A percentile compares a stretch with the other conserved stretches of the same genome.
Conservation (phyloP, 2,329 filamentous ascomycete species). For the Ophiocordyceps unilateralis region DNA sequence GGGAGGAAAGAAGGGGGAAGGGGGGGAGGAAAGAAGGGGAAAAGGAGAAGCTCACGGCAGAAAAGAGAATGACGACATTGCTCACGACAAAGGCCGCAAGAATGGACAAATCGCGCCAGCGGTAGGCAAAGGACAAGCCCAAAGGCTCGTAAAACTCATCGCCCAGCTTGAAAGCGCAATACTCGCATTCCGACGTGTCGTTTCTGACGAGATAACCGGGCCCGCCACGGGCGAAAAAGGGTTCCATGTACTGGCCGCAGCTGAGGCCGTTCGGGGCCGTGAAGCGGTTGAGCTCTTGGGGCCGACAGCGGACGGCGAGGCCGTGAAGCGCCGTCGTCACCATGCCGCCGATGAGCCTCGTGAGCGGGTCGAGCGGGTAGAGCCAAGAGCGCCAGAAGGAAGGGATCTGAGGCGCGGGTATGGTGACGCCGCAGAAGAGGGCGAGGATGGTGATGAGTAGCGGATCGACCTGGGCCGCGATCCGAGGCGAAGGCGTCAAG, state of each 20-base stretch:
- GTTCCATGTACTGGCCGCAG: slow-evolving; percentile 59
- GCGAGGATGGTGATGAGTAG: slow-evolving; percentile 70
- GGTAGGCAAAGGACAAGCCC: slow-evolving; percentile 44
- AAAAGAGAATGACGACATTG: slow-evolving; percentile 48
- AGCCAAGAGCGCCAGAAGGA: slow-evolving; percentile 66
- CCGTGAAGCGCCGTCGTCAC: slow-evolving; percentile 61
- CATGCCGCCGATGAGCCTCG: slow-evolving; percentile 63
- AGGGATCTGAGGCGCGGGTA: slow-evolving; percentile 62
- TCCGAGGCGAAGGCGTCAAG: slow-evolving; percentile 61
- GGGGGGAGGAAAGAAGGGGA: too few relatives aligned
- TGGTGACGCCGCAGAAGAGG: slow-evolving; percentile 76
- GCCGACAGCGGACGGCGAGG: slow-evolving; percentile 41
- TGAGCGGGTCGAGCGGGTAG: slow-evolving; percentile 72
- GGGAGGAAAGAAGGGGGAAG: background rate
- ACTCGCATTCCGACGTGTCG: slow-evolving; percentile 50
- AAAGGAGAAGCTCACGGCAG: slow-evolving; percentile 26
- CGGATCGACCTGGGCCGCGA: slow-evolving; percentile 65
- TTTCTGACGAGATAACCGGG: slow-evolving; percentile 55
- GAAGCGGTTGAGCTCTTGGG: slow-evolving; percentile 50
- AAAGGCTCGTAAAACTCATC: slow-evolving; percentile 64
- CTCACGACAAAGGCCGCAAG: slow-evolving; percentile 58
- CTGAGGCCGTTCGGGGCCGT: slow-evolving; percentile 44
- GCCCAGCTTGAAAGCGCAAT: slow-evolving; percentile 66
- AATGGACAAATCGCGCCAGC: slow-evolving; percentile 76
- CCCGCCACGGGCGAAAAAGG: slow-evolving; percentile 52